Conservation (phyloP, 1,139 yeast species). For the Candida freyschussii region DNA sequence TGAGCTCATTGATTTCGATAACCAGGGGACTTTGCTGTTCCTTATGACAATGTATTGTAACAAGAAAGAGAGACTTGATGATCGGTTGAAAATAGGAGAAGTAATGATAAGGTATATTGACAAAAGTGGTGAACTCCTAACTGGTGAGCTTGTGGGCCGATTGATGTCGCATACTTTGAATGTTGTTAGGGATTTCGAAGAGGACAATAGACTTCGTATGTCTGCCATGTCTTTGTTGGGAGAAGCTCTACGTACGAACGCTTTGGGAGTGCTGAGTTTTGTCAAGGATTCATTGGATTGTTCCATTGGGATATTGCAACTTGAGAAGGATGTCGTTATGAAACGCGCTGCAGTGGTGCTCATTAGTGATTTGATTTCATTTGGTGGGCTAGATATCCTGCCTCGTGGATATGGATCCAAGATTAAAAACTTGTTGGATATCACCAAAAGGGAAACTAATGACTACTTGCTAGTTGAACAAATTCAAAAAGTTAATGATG, state of each 20-base stretch:
- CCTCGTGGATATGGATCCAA: constrained; percentile 44
- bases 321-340: constrained; percentile 47
- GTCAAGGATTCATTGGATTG: constrained; percentile 65
- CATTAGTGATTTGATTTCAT: constrained; percentile 55
- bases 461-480: constrained; percentile 61
- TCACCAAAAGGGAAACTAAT: constrained; percentile 41
- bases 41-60: constrained; percentile 41
- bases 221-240: constrained; percentile 85
- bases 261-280: constrained; percentile 44
- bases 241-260: constrained; percentile 53
- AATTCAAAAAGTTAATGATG: constrained; percentile 40
- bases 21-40: constrained; percentile 35
- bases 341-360: constrained; percentile 73
- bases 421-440: constrained; percentile 40
- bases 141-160: constrained; percentile 35
- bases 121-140: constrained; percentile 41
- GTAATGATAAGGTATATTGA: constrained; percentile 61
- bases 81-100: constrained; percentile 73
- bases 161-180: constrained; percentile 31
- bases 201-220: constrained; percentile 66
- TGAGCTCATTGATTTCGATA: constrained; percentile 45
- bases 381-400: constrained; percentile 41
- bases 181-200: constrained; percentile 26
- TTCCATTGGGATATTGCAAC: constrained; percentile 64
- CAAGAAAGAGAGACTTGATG: constrained; percentile 41